Evolutionary conservation across 257 asterid species (phyloP).

Genomic region (Avicennia marina): DNA sequence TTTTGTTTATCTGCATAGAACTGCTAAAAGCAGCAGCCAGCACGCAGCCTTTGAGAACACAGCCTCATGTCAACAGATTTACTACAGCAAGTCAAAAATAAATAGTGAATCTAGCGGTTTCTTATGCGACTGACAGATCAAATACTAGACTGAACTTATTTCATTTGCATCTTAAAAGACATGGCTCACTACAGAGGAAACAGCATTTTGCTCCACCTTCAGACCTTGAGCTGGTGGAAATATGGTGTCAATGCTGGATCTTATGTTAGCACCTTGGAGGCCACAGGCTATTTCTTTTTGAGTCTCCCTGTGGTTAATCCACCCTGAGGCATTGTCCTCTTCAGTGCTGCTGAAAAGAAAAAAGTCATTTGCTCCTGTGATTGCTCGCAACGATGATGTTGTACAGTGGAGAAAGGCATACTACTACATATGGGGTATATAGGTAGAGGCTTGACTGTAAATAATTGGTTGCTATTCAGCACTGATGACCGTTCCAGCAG

Average conservation of each 20-base stretch:
- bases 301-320: neutral
- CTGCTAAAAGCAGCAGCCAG: too few species aligned
- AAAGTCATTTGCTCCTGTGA: neutral
- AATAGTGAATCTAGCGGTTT: too few species aligned
- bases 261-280: neutral
- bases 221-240: slow-evolving; percentile 1
- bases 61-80: too few species aligned
- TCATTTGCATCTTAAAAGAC: too few species aligned
- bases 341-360: neutral
- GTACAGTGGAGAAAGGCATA: neutral
- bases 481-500: slow-evolving; percentile 16
- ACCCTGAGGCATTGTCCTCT: neutral
- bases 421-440: neutral
- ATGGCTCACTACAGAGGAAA: too few species aligned
- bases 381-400: too few species aligned
- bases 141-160: too few species aligned
- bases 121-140: too few species aligned
- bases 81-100: too few species aligned
- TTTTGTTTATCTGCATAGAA: too few species aligned
- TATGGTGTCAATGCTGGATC: neutral
- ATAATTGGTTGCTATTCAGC: slow-evolving; percentile 21
- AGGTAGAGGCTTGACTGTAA: slow-evolving; percentile 18
- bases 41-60: too few species aligned
- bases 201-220: slow-evolving; percentile 2
- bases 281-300: too few species aligned